A percentile compares a stretch with the other conserved stretches of the same genome.
These are phyloP conservation scores for Rhodamnia argentea DNA, from an alignment of 345 rosid species.

Conservation along the genomic window DNA sequence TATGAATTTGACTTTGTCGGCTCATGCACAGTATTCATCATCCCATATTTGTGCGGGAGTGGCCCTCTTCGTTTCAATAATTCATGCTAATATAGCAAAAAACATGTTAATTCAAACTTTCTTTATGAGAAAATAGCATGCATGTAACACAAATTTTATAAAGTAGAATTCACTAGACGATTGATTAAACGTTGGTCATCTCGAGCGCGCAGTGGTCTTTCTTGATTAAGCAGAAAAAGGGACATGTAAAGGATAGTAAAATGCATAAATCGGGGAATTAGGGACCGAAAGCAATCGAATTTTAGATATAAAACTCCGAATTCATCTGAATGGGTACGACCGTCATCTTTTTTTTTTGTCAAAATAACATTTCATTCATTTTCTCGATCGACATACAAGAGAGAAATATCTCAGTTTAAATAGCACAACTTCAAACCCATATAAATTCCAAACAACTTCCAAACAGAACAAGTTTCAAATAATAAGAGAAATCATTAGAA, in stretches of 20 bases:
- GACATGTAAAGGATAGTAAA: no score
- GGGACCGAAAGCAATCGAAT: background rate
- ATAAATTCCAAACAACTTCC: no score
- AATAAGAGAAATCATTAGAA: no score
- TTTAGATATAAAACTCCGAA: background rate
- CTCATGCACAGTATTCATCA: background rate
- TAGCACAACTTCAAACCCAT: no score
- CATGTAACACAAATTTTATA: background rate
- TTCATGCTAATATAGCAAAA: background rate
- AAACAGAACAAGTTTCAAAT: no score
- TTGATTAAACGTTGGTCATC: background rate
- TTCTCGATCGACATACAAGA: no score
- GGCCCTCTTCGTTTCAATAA: background rate
- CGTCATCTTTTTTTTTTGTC: background rate
- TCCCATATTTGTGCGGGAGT: background rate
- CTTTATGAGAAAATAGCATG: background rate
- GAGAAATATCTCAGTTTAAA: no score
- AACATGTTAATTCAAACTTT: background rate
- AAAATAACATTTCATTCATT: no score
- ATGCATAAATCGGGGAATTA: background rate
- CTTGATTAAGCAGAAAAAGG: no score
- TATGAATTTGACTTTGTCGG: background rate
- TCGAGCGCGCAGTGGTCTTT: background rate
- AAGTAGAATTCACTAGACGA: background rate
- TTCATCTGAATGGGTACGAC: background rate